These are phyloP conservation scores for Ceratocystis diversiconidia DNA, from an alignment of 2,329 filamentous ascomycete species.

Conservation along the genomic window DNA sequence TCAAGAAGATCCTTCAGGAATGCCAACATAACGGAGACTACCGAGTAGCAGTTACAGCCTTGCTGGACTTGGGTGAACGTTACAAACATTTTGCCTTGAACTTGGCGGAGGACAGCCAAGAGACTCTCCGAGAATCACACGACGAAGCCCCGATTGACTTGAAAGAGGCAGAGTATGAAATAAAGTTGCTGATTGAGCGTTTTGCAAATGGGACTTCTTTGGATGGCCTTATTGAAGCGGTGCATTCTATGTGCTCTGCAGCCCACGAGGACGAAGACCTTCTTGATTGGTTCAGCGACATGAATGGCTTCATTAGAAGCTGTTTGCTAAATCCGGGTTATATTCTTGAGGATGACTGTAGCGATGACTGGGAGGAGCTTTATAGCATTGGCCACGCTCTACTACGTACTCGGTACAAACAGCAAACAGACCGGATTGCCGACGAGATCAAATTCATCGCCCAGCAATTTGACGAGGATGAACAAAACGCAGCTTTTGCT, in stretches of 20 bases:
- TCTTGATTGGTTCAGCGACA: constrained; percentile 71
- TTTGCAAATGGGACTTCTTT: constrained; percentile 90
- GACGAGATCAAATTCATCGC: constrained; percentile 84
- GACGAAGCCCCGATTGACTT: constrained; percentile 42
- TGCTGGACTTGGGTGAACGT: constrained; percentile 69
- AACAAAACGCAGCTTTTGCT: constrained; percentile 70
- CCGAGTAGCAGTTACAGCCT: constrained; percentile 74
- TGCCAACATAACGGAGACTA: constrained; percentile 94
- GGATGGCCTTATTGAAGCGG: constrained; percentile 70
- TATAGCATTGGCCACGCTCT: constrained; percentile 78
- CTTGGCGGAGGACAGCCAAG: constrained; percentile 48
- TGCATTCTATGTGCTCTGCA: constrained; percentile 74
- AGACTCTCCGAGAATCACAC: constrained; percentile 54
- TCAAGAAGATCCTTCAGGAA: constrained; percentile 96
- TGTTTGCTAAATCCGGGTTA: constrained; percentile 82
- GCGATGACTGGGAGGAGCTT: constrained; percentile 66
- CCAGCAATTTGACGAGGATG: constrained; percentile 78
- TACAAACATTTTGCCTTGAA: constrained; percentile 64
- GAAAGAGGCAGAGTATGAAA: constrained; percentile 58
- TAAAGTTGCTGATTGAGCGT: constrained; percentile 79
- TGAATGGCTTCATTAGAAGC: constrained; percentile 66
- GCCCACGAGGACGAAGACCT: constrained; percentile 78
- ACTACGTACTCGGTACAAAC: constrained; percentile 74
- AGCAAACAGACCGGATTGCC: constrained; percentile 70
- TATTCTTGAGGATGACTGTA: constrained; percentile 69